A percentile compares a stretch with the other conserved stretches of the same genome.
These are phyloP conservation scores for Friedmanniomyces endolithicus DNA, from an alignment of 495 filamentous ascomycete species.

Conservation along the genomic window DNA sequence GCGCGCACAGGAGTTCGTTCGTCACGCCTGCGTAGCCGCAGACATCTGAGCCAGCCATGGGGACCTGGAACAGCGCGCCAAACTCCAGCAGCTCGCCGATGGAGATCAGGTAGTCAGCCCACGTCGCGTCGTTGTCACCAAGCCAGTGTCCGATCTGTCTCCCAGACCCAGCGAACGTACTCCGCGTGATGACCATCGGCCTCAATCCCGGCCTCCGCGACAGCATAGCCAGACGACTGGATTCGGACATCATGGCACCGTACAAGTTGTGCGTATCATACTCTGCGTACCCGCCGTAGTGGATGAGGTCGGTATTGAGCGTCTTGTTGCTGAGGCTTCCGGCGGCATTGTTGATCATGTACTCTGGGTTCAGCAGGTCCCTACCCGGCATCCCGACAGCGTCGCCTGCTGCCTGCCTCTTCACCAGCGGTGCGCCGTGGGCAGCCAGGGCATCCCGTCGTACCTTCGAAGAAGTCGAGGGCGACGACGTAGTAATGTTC, in stretches of 20 bases:
- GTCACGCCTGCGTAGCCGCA: conserved; percentile 66
- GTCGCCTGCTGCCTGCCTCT: conserved; percentile 9
- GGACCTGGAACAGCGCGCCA: conserved; percentile 67
- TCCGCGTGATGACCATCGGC: conserved; percentile 74
- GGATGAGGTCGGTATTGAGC: conserved; percentile 59
- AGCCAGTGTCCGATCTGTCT: conserved; percentile 74
- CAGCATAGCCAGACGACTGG: conserved; percentile 56
- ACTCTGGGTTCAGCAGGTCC: conserved; percentile 59
- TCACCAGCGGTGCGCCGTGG: not conserved
- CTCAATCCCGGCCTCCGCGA: conserved; percentile 51
- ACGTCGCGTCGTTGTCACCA: conserved; percentile 66
- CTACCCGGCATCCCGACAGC: conserved; percentile 47
- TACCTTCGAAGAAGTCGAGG: not conserved
- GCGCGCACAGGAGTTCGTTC: conserved; percentile 66
- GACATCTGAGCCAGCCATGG: conserved; percentile 74
- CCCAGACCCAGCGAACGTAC: conserved; percentile 72
- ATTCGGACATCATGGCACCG: conserved; percentile 70
- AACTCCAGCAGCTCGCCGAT: conserved; percentile 64
- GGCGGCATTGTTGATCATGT: conserved; percentile 61
- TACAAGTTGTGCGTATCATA: conserved; percentile 81
- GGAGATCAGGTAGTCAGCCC: conserved; percentile 57
- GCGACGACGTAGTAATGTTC: conserved; percentile 4
- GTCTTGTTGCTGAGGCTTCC: conserved; percentile 62
- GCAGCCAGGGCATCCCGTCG: not conserved
- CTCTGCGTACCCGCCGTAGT: conserved; percentile 56